Conservation (phyloP, 1,139 yeast species). For the Pichia sp. region DNA sequence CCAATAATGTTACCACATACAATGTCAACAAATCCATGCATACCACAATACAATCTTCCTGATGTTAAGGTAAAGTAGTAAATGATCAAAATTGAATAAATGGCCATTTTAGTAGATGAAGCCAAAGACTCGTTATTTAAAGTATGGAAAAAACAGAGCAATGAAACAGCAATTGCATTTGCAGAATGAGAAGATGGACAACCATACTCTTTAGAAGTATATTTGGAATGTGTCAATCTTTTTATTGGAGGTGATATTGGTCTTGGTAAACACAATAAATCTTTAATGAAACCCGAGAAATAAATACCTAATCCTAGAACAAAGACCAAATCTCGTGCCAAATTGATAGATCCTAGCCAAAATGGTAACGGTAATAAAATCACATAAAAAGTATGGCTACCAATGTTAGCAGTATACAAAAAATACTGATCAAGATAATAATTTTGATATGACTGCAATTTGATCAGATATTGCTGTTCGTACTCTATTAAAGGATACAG, state of each 20-base stretch:
- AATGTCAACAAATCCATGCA: constrained; percentile 90
- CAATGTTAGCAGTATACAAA: constrained; percentile 84
- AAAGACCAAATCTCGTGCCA: constrained; percentile 64
- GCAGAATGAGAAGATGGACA: constrained; percentile 93
- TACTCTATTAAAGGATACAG: constrained; percentile 52
- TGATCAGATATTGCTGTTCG: constrained; percentile 59
- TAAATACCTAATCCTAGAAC: constrained; percentile 83
- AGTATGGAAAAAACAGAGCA: constrained; percentile 31
- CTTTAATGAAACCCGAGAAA: constrained; percentile 71
- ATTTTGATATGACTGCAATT: constrained; percentile 47
- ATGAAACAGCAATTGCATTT: constrained; percentile 76
- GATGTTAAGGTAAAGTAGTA: constrained; percentile 63
- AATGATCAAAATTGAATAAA: constrained; percentile 21
- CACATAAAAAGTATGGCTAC: constrained; percentile 91
- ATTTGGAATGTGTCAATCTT: constrained; percentile 80
- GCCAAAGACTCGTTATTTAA: constrained; percentile 29
- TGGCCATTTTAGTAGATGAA: constrained; percentile 12
- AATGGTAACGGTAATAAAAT: constrained; percentile 76
- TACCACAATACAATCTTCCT: constrained; percentile 91
- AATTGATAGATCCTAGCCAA: constrained; percentile 66
- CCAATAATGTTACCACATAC: constrained; percentile 63
- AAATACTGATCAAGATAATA: constrained; percentile 64
- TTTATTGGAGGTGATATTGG: constrained; percentile 90
- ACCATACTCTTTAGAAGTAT: constrained; percentile 90
- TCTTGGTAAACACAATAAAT: constrained; percentile 81